Evolutionary conservation across 306 rosid species (phyloP), one percentile per base, ranked within the genome.

Genomic region (Hippophae gyantsensis): DNA sequence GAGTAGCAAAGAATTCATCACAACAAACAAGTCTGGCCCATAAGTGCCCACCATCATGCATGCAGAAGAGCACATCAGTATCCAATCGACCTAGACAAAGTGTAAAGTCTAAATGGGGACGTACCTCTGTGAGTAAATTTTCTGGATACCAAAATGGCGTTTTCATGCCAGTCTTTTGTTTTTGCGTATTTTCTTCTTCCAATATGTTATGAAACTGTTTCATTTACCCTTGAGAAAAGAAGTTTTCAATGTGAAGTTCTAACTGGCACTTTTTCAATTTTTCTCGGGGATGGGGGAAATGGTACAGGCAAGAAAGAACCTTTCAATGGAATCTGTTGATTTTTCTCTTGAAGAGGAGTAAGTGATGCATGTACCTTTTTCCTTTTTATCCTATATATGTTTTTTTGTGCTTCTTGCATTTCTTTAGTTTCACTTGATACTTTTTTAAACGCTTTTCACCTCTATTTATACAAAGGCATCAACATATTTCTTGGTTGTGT

Each of bases 291-390:
- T 14, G 64, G 44, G 38, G 63, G 57, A 69, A 66, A 54, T 57
- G 47, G 61, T 10, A 60, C 88, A 93, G 99, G 97, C 84, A 78
- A 88, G 68, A 81, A 93, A 88, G 93, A 88, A 93, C 67, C 86
- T 85, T 72, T 88, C 99, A 63, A 77, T 86, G 99, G 94, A 93
- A 67, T 88, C 90, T 62, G 68, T 88, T 54, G 95, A 86, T 60
- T 66, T 40, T 57, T 5, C 78, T 44, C 1, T 45, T 38, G 94
- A 77, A 7, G 90, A 93, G 9, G 99, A 80, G 99, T 93, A 84
- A 82, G 99, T 80, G 70, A 68, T 66, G 50, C 32, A 46, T 48
- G n/a, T 26, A 57, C 69, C 44, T 23, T 50, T 60, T 60, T 50
- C 52, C 64, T 51, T 65, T 60, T 6, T 49, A n/a, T 49, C 7